Base-by-base conservation (phyloP, 352 stramenopile genomes). In the Pythium sukuiense region DNA sequence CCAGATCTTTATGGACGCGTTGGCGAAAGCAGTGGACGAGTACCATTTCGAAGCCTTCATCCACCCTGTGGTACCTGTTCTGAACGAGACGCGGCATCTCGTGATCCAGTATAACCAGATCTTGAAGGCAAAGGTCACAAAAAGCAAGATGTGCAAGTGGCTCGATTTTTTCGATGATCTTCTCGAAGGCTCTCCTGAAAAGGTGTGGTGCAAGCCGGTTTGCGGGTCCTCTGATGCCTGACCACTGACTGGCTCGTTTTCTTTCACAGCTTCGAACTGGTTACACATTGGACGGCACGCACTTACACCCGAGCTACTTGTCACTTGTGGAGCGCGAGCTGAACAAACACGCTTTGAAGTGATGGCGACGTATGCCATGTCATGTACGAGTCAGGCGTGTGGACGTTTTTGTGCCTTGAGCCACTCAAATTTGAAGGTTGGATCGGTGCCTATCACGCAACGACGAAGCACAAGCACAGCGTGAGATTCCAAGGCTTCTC, bases 131-230 rank as follows among this genome's bases (percentile, higher is more conserved):
- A 55, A 32, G 13, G 86, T 88, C 9, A 16, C 48, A 6, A 73
- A 72, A 1, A 89, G 76, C 58, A 58, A 65, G 50, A 67, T 79
- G 14, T 90, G 82, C 76, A 87, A 75, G 37, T 98, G 92, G 91
- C 74, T 98, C 27, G 86, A 98, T 62, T 93, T 96, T 63, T 96
- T 97, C 59, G 86, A 96, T 54, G 72, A 85, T 12, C 69, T 98
- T 6, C 46, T 97, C 3, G 71, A 77, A 41, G 64, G 61, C 33
- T 70, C 54, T 2, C 79, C 74, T 11, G 64, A 68, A 26, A 81
- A 90, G 74, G 82, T 91, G 63, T n/a, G 61, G 55, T 35, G 37
- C 54, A 52, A 24, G 20, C 20, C 20, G 20, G 20, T 24, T 24
- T 24, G 20, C 20, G 20, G 20, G 20, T 24, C 20, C 20, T 24